Percentiles rank a stretch among this genome's conserved stretches.
Evolutionary conservation across 345 rosid species (phyloP).

Genomic region (Aurinia saxatilis): DNA sequence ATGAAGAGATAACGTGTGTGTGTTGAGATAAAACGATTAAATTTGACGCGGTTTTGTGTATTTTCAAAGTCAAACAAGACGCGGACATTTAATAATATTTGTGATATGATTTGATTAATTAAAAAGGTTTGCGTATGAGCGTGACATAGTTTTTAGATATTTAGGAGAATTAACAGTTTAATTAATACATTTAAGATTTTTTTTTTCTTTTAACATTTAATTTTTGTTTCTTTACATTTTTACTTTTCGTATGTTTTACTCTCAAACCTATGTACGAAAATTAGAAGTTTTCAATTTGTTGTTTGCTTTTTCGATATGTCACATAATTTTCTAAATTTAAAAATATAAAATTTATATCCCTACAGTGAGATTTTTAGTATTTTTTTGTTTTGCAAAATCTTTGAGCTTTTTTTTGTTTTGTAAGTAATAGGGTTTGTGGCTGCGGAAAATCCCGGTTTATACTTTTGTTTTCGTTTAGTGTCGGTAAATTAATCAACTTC

Average conservation of each 20-base stretch:
- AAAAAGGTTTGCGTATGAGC: slow-evolving; percentile 9
- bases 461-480: no score
- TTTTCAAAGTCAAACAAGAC: slow-evolving; percentile 23
- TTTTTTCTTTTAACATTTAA: background rate
- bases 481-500: no score
- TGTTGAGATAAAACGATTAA: slow-evolving; percentile 5
- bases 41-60: slow-evolving; percentile 20
- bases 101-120: background rate
- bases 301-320: no score
- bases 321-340: no score
- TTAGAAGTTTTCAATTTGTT: no score
- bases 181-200: background rate
- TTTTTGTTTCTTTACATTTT: background rate
- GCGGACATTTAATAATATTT: background rate
- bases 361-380: no score
- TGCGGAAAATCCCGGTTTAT: no score
- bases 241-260: background rate
- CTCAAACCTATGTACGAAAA: no score
- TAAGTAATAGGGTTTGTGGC: no score
- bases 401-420: no score
- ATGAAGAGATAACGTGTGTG: slow-evolving; percentile 19
- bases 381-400: no score
- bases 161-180: background rate
- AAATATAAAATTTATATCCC: no score
- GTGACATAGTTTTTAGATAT: background rate